These are phyloP conservation scores for Lipomyces yarrowii DNA, from an alignment of 1,139 yeast species.

Conservation along the genomic window DNA sequence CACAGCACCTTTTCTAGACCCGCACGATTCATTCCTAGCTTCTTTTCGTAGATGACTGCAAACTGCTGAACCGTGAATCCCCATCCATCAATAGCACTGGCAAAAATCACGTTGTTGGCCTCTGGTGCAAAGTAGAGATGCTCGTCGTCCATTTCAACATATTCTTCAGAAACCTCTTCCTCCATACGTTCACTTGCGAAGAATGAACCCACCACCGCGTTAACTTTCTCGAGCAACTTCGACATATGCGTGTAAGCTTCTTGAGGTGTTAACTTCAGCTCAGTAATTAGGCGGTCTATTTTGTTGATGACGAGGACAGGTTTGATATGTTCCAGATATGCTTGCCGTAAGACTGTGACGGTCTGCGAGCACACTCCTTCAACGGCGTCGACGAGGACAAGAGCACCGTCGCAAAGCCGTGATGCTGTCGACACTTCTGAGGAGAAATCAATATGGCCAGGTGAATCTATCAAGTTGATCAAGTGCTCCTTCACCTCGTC, in stretches of 20 bases:
- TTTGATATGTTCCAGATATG: slow-evolving; percentile 90
- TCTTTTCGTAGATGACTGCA: slow-evolving; percentile 81
- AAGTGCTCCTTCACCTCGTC: slow-evolving; percentile 69
- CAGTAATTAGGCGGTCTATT: slow-evolving; percentile 82
- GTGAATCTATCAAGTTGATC: slow-evolving; percentile 93
- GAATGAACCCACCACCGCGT: slow-evolving; percentile 91
- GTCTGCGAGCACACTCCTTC: slow-evolving; percentile 98
- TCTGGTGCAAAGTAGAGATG: slow-evolving; percentile 90
- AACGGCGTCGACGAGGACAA: slow-evolving; percentile 91
- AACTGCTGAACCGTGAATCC: slow-evolving; percentile 90
- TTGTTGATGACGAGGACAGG: slow-evolving; percentile 92
- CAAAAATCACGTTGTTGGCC: slow-evolving; percentile 87
- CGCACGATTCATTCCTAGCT: slow-evolving; percentile 79
- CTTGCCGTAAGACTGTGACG: slow-evolving; percentile 88
- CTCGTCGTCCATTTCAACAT: slow-evolving; percentile 84
- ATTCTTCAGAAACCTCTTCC: slow-evolving; percentile 57
- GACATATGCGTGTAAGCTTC: slow-evolving; percentile 86
- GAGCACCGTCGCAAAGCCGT: slow-evolving; percentile 94
- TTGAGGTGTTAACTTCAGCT: slow-evolving; percentile 74
- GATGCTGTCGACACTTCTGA: slow-evolving; percentile 96
- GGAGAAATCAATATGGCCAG: slow-evolving; percentile 97
- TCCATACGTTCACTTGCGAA: slow-evolving; percentile 93
- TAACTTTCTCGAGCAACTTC: slow-evolving; percentile 85
- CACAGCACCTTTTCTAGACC: slow-evolving; percentile 85
- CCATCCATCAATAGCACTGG: slow-evolving; percentile 97